Evolutionary conservation across 768 basidiomycete species (phyloP), one percentile per base, ranked within the genome.

Genomic region (Phanerodontia chrysosporium): DNA sequence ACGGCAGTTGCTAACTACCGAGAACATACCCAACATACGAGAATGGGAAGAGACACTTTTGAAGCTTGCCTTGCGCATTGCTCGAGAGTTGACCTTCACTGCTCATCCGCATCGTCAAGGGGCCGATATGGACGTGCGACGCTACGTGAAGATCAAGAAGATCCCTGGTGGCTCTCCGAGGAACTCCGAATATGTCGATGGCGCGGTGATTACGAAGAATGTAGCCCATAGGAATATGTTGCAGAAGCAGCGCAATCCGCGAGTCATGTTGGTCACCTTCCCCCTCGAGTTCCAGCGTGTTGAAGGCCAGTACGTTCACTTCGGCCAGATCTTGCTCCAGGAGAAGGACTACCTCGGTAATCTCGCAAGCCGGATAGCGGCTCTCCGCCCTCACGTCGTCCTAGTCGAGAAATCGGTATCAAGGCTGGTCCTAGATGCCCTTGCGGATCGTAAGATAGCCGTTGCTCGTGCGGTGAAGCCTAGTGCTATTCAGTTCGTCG

Each of bases 111-210:
- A 92, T 63, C 82, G 87, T 5, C 87, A 92, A 69, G 93, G 93
- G 1, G 91, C 94, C 65, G 90, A 92, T 62, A 95, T 98, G 86
- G 97, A 98, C 71, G 89, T 97, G 24, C 80, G 96, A 30, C 84
- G 88, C 39, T 97, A 96, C 65, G 94, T 98, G 49, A 98, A 98
- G 75, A 95, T 98, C 73, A 98, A 99, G 78, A 96, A 96, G 74
- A 89, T 98, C 16, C 96, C 97, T 0, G 97, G 97, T 24, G 97
- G 97, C 3, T 78, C 83, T 36, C 95, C 96, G 21, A 82, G 78
- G 27, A 93, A 99, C 71, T 97, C 94, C 4, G 97, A 99, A 76
- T 98, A 95, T 69, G 92, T 99, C 46, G 90, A 94, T 56, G 97
- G 97, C 13, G 92, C 90, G 4, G 94, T 98, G 58, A 97, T 98